A percentile compares a stretch with the other conserved stretches of the same genome.
phyloP scores from a whole-genome alignment of 768 basidiomycete species.

The Trametes sanguinea region DNA sequence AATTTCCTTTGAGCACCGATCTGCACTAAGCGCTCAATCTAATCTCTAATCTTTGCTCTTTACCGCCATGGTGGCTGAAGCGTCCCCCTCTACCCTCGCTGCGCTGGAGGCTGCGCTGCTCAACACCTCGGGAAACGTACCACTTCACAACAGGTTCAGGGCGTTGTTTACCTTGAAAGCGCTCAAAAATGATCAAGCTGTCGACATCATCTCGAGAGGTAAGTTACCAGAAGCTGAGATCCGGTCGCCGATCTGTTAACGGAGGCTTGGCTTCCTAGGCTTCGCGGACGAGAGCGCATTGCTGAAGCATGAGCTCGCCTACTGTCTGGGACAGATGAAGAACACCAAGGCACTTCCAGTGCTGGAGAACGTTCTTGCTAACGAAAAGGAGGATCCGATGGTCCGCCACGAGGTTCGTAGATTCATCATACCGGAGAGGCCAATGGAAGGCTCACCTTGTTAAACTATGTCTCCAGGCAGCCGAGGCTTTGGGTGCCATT shows the following conservation, averaged over 20 bases:
- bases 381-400: slow-evolving; percentile 84
- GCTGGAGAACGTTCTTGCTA: slow-evolving; percentile 73
- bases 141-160: slow-evolving; percentile 86
- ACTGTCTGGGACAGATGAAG: slow-evolving; percentile 93
- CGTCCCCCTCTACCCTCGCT: slow-evolving; percentile 50
- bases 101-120: slow-evolving; percentile 76
- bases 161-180: slow-evolving; percentile 92
- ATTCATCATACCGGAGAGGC: background rate
- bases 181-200: slow-evolving; percentile 74
- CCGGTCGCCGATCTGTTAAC: background rate
- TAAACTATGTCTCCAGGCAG: slow-evolving; percentile 56
- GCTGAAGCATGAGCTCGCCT: slow-evolving; percentile 96
- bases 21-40: slow-evolving; percentile 21
- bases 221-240: slow-evolving; percentile 7
- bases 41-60: slow-evolving; percentile 25
- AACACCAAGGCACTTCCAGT: slow-evolving; percentile 70
- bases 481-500: slow-evolving; percentile 98
- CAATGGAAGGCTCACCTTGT: background rate
- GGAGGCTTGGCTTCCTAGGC: slow-evolving; percentile 45
- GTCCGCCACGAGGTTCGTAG: slow-evolving; percentile 88
- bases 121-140: slow-evolving; percentile 68
- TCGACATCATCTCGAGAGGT: slow-evolving; percentile 87
- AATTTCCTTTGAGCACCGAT: slow-evolving; percentile 15
- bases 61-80: slow-evolving; percentile 26
- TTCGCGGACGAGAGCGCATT: slow-evolving; percentile 86